phyloP scores from a whole-genome alignment of 2,329 filamentous ascomycete genomes.

The Penicillium vulpinum region DNA sequence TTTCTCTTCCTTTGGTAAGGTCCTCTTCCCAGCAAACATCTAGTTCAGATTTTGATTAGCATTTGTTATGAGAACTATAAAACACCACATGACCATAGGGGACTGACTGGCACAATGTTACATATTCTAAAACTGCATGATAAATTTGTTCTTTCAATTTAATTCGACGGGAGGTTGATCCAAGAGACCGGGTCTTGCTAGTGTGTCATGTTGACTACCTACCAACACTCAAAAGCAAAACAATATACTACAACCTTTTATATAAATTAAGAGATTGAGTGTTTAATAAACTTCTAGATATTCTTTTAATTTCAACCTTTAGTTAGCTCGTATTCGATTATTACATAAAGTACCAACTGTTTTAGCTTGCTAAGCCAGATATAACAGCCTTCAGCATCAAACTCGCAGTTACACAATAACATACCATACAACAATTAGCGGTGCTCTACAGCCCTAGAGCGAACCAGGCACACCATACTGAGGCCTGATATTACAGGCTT shows the following conservation, averaged over 20 bases:
- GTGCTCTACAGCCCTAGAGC: neutral
- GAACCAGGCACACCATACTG: neutral
- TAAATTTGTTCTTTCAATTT: neutral
- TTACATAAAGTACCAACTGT: neutral
- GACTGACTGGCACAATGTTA: neutral
- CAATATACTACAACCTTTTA: neutral
- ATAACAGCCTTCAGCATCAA: neutral
- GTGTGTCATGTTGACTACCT: neutral
- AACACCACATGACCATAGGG: neutral
- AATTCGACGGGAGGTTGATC: neutral
- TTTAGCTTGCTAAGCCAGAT: neutral
- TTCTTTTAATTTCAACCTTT: neutral
- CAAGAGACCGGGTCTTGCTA: neutral
- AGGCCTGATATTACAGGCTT: neutral
- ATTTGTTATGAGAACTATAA: neutral
- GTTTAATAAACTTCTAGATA: too few species aligned
- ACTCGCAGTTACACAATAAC: neutral
- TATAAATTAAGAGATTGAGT: too few species aligned
- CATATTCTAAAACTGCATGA: neutral
- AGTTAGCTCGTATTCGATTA: neutral
- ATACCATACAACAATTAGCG: neutral
- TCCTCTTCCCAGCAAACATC: neutral
- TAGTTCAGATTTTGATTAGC: too few species aligned
- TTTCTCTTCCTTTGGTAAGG: neutral
- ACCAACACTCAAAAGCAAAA: neutral